phyloP scores from a whole-genome alignment of 2,329 filamentous ascomycete genomes.

The Emydomyces testavorans region DNA sequence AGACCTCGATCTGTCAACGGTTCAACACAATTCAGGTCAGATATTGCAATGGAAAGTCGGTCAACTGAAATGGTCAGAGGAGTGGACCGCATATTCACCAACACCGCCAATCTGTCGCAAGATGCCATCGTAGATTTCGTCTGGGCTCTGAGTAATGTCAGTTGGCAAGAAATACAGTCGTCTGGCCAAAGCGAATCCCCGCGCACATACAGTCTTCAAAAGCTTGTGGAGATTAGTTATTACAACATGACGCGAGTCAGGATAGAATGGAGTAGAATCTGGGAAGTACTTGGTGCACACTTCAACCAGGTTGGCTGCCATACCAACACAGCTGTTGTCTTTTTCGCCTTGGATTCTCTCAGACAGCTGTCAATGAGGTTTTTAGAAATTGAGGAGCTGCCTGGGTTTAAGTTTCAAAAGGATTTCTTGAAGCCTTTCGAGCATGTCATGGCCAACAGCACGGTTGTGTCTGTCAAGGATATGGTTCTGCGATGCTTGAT shows the following conservation, averaged over 20 bases:
- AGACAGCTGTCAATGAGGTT: conserved; percentile 96
- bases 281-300: conserved; percentile 93
- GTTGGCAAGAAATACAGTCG: conserved; percentile 97
- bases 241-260: conserved; percentile 99
- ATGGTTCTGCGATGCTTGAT: conserved; percentile 93
- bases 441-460: conserved; percentile 89
- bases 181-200: conserved; percentile 93
- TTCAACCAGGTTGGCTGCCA: conserved; percentile 98
- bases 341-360: conserved; percentile 90
- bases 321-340: conserved; percentile 90
- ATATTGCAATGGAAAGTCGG: conserved; percentile 82
- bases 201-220: conserved; percentile 92
- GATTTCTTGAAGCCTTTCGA: conserved; percentile 98
- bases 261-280: conserved; percentile 97
- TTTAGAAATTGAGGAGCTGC: conserved; percentile 94
- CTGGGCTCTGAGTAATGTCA: conserved; percentile 81
- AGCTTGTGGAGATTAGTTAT: conserved; percentile 96
- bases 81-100: conserved; percentile 93
- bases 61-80: conserved; percentile 87
- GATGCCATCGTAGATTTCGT: conserved; percentile 96
- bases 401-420: conserved; percentile 99
- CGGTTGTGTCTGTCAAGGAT: conserved; percentile 85
- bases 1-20: conserved; percentile 38
- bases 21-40: conserved; percentile 52
- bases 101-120: conserved; percentile 82